Evolutionary conservation across 1,284 basidiomycete genomes (phyloP), one percentile per base, ranked within the genome.

Genomic region (Dichomitus squalens): DNA sequence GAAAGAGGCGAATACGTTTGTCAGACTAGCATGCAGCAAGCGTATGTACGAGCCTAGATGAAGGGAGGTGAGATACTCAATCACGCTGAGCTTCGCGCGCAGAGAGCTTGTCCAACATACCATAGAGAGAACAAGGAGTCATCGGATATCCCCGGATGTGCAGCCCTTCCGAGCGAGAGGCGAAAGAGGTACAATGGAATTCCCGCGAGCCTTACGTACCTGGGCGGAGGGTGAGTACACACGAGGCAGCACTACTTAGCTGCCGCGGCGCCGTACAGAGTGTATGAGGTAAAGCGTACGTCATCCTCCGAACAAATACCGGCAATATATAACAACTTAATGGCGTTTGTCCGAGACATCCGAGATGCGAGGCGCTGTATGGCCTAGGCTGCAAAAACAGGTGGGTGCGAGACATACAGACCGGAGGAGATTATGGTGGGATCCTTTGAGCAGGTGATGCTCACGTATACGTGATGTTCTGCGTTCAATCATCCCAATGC

Each of bases 141-240:
- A 12, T 18, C 41, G 41, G 9, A 43, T 12, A 21, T 25, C 14
- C 40, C 21, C 21, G 7, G 21, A 16, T 23, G 21, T 25, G 40
- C 21, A 41, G 23, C 40, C 14, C 20, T 21, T 21, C 20, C 39
- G 43, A n/a, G n/a, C n/a, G 34, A 33, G 33, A 46, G 18, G 38
- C n/a, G 29, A 27, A 40, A 16, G 43, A 7, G 41, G 34, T 8
- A 21, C 18, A 41, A 41, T 21, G 41, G 21, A n/a, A 1, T 25
- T 38, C 34, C 20, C 34, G 12, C 48, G 21, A 5, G 5, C 25
- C 4, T 58, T 60, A 60, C 58, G 61, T 56, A 58, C 35, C 29
- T 39, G 56, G 53, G 53, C 56, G 44, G 61, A 60, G 61, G 61
- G 61, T 63, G 61, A 63, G 58, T 63, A 63, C 44, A 57, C 61